These are phyloP conservation scores for Eucalyptus tenuipes DNA, from an alignment of 345 rosid genomes.

Conservation along the genomic window DNA sequence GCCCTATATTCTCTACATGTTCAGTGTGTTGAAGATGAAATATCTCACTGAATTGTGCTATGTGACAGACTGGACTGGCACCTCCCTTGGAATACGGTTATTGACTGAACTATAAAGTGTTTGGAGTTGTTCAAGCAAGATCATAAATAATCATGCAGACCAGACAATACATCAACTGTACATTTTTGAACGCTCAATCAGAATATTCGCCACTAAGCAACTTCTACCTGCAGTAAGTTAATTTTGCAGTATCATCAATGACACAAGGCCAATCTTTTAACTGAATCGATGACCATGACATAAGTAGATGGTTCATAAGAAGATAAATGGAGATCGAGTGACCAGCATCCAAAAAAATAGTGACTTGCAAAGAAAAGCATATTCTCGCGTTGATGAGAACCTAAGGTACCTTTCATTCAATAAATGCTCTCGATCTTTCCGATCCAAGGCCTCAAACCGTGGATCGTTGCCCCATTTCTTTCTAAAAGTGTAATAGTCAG, in stretches of 20 bases:
- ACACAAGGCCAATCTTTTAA: not conserved
- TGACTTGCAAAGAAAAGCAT: not conserved
- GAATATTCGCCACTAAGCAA: not conserved
- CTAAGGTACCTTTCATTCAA: constrained; percentile 71
- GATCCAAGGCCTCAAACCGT: constrained; percentile 77
- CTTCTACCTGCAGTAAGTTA: not conserved
- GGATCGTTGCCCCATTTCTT: constrained; percentile 84
- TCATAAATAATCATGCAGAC: not conserved
- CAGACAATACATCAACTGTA: not conserved
- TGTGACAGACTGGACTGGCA: not conserved
- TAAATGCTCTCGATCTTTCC: constrained; percentile 75
- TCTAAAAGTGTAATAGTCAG: constrained; percentile 67
- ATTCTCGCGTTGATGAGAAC: not conserved
- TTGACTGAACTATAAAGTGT: not conserved
- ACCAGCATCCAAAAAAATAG: not conserved
- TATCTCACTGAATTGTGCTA: not conserved
- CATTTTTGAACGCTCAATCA: not conserved
- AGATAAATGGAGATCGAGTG: not conserved
- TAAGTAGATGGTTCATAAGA: not conserved
- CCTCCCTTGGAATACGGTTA: not conserved
- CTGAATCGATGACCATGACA: not conserved
- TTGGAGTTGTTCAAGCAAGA: not conserved
- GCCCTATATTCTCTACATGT: not conserved
- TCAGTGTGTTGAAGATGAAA: not conserved
- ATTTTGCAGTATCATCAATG: not conserved